Evolutionary conservation across 2,329 filamentous ascomycete species (phyloP), one percentile per base, ranked within the genome.

Genomic region (Cyphellophora europaea): DNA sequence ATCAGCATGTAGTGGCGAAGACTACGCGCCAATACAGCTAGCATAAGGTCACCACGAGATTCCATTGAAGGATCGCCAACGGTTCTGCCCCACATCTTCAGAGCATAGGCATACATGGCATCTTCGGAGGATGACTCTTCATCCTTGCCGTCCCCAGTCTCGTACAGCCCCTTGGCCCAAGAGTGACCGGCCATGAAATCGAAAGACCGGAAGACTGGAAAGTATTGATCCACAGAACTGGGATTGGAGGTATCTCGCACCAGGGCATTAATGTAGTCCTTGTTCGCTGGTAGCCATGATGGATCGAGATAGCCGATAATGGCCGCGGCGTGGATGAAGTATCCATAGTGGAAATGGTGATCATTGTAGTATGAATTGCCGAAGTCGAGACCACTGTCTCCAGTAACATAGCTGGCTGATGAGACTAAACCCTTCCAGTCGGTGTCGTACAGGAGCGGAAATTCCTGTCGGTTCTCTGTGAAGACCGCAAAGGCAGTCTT

Each of bases 141-240:
- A 27, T 71, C 67, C 40, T 69, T 71, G 5, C 68, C 69, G 35
- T 74, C 70, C 5, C 61, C 65, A 12, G 68, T 71, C 28, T 66
- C 64, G 42, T 65, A 69, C 2, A 73, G 54, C 1, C 63, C 66
- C 51, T 70, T 86, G 2, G 89, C 89, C 86, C 89, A 95, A 39
- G 81, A 87, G 66, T 96, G 91, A 2, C 89, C 91, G 52, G 93
- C 78, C 57, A 79, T 96, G 85, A 86, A 95, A 59, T 96, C 91
- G 53, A 95, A 96, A 37, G 69, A 75, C 32, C 91, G 75, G 42
- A 73, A 88, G 47, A 85, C 79, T 0, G 89, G 88, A 57, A 93
- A 96, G 49, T 76, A 76, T 17, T 69, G 66, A 53, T 94, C 88
- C 12, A 70, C 55, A 3, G 67, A 53, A 47, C 74, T 79, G 0